phyloP scores from a whole-genome alignment of 2,329 filamentous ascomycete genomes.

The Fusarium ambrosium region DNA sequence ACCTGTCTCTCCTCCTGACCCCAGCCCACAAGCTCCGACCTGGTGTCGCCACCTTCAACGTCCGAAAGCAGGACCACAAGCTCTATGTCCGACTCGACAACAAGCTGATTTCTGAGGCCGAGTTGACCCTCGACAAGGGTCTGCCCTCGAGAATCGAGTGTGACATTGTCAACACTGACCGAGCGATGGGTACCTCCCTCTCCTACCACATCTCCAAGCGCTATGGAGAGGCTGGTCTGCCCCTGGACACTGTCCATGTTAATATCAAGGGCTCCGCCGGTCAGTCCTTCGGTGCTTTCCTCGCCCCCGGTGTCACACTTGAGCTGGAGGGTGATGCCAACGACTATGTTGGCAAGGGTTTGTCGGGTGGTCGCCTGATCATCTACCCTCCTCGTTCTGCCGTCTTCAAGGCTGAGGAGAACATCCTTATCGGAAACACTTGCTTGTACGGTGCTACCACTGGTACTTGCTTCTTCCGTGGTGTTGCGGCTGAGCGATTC shows the following conservation, averaged over 20 bases:
- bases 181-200: constrained; percentile 91
- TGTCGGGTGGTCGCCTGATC: constrained; percentile 93
- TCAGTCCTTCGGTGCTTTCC: constrained; percentile 95
- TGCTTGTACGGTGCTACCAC: constrained; percentile 94
- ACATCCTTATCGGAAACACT: constrained; percentile 92
- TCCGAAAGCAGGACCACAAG: constrained; percentile 96
- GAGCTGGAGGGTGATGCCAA: constrained; percentile 97
- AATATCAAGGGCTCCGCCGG: constrained; percentile 97
- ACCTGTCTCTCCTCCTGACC: constrained; percentile 91
- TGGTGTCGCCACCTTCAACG: constrained; percentile 96
- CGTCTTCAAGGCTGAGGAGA: constrained; percentile 96
- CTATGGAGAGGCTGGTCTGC: constrained; percentile 89
- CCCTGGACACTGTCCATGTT: constrained; percentile 93
- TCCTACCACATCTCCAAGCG: constrained; percentile 96
- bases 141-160: constrained; percentile 94
- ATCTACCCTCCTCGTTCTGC: constrained; percentile 92
- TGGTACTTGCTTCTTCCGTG: constrained; percentile 96
- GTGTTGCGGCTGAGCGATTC: constrained; percentile 95
- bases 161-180: constrained; percentile 96
- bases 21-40: constrained; percentile 96
- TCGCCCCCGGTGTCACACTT: constrained; percentile 92
- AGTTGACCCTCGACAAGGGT: constrained; percentile 94
- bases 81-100: constrained; percentile 95
- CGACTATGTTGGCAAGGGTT: constrained; percentile 96
- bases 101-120: constrained; percentile 95